phyloP scores from a whole-genome alignment of 1,139 yeast genomes.

The Taiozyma sp. region DNA sequence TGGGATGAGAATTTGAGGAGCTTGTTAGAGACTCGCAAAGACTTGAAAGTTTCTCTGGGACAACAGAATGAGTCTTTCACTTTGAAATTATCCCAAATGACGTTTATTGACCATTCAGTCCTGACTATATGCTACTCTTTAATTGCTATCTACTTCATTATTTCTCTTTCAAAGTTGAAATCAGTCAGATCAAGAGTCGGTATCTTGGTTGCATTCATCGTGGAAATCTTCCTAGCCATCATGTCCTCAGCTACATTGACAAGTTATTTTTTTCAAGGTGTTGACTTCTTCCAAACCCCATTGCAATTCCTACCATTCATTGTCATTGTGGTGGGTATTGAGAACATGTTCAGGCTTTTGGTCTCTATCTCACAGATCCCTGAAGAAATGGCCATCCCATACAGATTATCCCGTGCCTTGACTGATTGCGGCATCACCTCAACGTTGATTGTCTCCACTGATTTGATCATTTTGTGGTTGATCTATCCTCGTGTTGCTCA shows the following conservation, averaged over 20 bases:
- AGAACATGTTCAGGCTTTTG: constrained; percentile 40
- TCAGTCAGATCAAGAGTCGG: constrained; percentile 59
- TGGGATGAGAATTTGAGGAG: constrained; percentile 28
- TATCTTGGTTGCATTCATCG: constrained; percentile 54
- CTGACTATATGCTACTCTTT: constrained; percentile 27
- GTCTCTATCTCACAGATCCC: constrained; percentile 36
- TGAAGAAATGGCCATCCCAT: constrained; percentile 36
- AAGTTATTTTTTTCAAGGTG: constrained; percentile 29
- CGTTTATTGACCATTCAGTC: constrained; percentile 22
- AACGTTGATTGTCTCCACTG: constrained; percentile 27
- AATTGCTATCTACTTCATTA: constrained; percentile 30
- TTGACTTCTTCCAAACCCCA: constrained; percentile 34
- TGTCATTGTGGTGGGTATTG: constrained; percentile 38
- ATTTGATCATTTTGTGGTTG: constrained; percentile 23
- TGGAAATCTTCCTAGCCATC: constrained; percentile 44
- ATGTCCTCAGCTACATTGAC: constrained; percentile 50
- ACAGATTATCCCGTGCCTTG: constrained; percentile 32
- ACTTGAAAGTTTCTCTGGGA: not conserved
- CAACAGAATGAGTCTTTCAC: constrained; percentile 6
- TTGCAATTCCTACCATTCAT: constrained; percentile 35
- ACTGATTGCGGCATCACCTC: constrained; percentile 32
- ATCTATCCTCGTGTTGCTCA: constrained; percentile 26
- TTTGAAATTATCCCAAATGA: constrained; percentile 18
- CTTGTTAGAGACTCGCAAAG: not conserved
- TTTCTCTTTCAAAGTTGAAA: constrained; percentile 51